Percentiles rank a stretch among this genome's conserved stretches.
Evolutionary conservation across 805 yeast genomes (phyloP).

Genomic region (Metschnikowia continentalis): DNA sequence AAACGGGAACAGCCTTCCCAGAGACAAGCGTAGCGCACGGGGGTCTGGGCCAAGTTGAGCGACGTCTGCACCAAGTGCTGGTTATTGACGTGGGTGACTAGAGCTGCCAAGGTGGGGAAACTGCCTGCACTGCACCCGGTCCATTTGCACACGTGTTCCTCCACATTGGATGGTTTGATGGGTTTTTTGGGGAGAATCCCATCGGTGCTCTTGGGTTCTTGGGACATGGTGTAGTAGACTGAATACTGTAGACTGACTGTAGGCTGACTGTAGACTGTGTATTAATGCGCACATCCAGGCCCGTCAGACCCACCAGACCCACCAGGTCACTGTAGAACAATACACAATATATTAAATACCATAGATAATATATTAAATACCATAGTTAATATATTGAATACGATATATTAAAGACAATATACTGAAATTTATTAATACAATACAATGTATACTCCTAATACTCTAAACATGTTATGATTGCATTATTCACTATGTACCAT

Average conservation of each 20-base stretch:
- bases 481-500: background rate
- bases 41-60: constrained; percentile 17
- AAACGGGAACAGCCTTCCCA: constrained; percentile 58
- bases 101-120: constrained; percentile 20
- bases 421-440: no score
- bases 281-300: no score
- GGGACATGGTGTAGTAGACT: constrained; percentile 8
- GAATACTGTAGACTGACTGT: background rate
- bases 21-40: constrained; percentile 46
- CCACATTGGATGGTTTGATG: background rate
- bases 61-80: constrained; percentile 26
- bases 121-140: constrained; percentile 21
- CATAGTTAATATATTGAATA: no score
- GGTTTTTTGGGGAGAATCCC: background rate
- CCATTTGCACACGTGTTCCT: constrained; percentile 31
- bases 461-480: no score
- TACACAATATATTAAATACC: no score
- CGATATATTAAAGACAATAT: no score
- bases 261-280: no score
- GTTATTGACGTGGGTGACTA: constrained; percentile 31
- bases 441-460: no score
- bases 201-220: background rate
- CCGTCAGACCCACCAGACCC: no score
- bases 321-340: no score
- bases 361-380: no score